These are phyloP conservation scores for Corymbia maculata DNA, from an alignment of 345 rosid species.

Conservation along the genomic window DNA sequence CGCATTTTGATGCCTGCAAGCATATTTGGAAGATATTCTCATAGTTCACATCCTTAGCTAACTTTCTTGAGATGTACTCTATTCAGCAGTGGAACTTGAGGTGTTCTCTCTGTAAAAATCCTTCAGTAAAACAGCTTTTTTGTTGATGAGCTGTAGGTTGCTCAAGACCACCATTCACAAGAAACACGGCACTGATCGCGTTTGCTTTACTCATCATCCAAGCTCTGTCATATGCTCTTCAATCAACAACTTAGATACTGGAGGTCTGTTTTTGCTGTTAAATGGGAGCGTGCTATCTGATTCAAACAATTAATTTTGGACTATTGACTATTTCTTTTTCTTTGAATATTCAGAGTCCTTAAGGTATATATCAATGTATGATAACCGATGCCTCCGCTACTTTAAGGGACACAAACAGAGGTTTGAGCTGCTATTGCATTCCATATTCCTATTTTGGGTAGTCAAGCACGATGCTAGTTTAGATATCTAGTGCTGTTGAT, in stretches of 20 bases:
- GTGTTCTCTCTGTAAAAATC: neutral
- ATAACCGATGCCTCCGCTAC: constrained; percentile 93
- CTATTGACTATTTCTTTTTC: neutral
- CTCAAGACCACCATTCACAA: constrained; percentile 91
- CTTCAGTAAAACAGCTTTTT: neutral
- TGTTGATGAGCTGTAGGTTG: constrained; percentile 39
- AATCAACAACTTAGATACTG: constrained; percentile 58
- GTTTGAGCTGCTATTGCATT: constrained; percentile 15
- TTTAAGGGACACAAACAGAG: constrained; percentile 97
- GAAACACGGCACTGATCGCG: constrained; percentile 88
- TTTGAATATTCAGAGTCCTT: constrained; percentile 53
- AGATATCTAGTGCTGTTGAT: neutral
- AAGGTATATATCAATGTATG: constrained; percentile 92
- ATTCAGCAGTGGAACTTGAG: neutral
- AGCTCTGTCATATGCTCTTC: constrained; percentile 95
- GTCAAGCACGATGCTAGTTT: neutral
- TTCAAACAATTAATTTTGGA: neutral
- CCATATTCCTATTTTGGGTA: neutral
- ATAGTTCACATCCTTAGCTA: neutral
- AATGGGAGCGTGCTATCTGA: neutral
- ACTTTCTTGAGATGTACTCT: neutral
- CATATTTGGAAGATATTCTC: neutral
- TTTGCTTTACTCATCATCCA: constrained; percentile 95
- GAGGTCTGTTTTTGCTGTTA: constrained; percentile 30
- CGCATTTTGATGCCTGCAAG: neutral